These are phyloP conservation scores for Sabuloglossum arenarium DNA, from an alignment of 495 filamentous ascomycete genomes.

Conservation along the genomic window DNA sequence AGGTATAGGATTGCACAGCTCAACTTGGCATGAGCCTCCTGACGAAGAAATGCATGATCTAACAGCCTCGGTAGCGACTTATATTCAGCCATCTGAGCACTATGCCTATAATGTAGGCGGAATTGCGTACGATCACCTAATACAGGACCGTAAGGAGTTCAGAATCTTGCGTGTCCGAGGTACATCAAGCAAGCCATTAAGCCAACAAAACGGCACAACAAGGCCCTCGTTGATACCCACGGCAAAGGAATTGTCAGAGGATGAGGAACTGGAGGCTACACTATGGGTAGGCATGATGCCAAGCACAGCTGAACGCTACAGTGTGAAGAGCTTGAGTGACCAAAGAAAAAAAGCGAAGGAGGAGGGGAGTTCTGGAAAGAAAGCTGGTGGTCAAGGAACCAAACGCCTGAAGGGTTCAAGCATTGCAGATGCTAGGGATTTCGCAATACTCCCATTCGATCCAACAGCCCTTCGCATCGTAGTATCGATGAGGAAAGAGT, in stretches of 20 bases:
- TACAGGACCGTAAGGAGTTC: neutral
- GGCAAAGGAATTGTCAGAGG: neutral
- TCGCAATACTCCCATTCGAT: neutral
- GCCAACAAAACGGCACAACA: neutral
- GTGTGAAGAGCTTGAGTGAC: neutral
- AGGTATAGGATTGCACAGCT: neutral
- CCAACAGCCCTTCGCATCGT: neutral
- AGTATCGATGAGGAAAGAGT: neutral
- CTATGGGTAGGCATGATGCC: neutral
- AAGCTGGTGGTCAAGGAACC: neutral
- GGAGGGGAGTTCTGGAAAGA: neutral
- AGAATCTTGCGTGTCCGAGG: neutral
- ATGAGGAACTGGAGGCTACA: neutral
- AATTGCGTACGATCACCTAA: neutral
- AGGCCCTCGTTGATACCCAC: neutral
- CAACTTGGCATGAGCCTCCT: neutral
- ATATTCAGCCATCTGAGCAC: neutral
- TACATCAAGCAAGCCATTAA: neutral
- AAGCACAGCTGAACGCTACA: neutral
- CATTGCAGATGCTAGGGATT: neutral
- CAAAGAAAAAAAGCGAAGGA: neutral
- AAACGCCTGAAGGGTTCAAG: neutral
- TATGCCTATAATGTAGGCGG: neutral
- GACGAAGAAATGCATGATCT: neutral
- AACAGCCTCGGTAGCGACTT: neutral